Evolutionary conservation across 139 green algal genomes (phyloP), one percentile per base, ranked within the genome.

Genomic region (Chlamydomonas sp.): DNA sequence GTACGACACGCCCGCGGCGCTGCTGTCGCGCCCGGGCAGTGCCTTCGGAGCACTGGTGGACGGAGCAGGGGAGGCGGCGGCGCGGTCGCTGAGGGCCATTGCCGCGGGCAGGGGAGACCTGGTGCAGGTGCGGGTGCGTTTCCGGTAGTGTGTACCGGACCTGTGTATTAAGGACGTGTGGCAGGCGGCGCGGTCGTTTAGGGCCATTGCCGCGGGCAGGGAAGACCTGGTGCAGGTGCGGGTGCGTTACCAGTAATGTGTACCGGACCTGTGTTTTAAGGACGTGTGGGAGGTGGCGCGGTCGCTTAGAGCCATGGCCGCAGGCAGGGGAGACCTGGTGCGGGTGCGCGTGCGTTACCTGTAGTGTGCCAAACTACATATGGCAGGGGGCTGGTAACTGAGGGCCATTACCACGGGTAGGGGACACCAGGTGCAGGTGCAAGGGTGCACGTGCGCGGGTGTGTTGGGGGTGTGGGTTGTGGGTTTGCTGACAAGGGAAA

Each of bases 31-130:
- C 63, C 74, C 78, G 2, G 18, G 72, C 59, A 58, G 88, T 49
- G 60, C 90, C 59, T 91, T 92, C 81, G 80, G 78, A 10, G 78
- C 78, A 20, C 88, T 95, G 89, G 92, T 95, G 3, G 63, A 89
- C 63, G 92, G 93, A 64, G 93, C 92, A 0, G 92, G 92, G 12
- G 86, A 92, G 20, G 89, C 89, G 67, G 90, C 90, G 18, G 89
- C 91, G 67, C 49, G 59, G 16, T 90, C 91, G 85, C 88, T 93
- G 60, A 85, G 91, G 31, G 77, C 57, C 20, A 77, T 93, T 62
- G 92, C 90, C 5, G 84, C 88, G 8, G 92, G 91, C 57, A 68
- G 59, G 20, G 84, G 76, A 60, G 73, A 18, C 31, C 31, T 8
- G 17, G 69, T 75, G 69, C 69, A 17, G 69, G 69, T 75, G 69